Conservation (phyloP, 495 filamentous ascomycete genomes). For the Daldinia childiae region DNA sequence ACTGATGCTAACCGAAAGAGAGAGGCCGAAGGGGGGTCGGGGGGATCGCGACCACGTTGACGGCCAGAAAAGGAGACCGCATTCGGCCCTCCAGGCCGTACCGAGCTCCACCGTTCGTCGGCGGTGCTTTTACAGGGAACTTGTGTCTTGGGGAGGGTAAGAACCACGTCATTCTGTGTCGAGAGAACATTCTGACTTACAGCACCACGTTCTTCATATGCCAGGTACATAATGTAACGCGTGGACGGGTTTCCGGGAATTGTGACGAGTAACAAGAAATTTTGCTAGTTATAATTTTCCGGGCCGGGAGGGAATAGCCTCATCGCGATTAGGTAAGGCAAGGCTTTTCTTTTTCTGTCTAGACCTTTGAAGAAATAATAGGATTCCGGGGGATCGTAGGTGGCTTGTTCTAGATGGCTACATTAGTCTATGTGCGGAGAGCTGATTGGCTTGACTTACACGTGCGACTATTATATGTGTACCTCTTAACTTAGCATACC, state of each 20-base stretch:
- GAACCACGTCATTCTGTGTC: constrained; percentile 37
- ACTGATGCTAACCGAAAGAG: constrained; percentile 41
- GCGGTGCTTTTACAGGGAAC: constrained; percentile 21
- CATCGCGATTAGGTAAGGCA: constrained; percentile 6
- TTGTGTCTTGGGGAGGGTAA: constrained; percentile 12
- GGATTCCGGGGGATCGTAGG: neutral
- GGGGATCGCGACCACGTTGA: constrained; percentile 40
- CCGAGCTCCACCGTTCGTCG: constrained; percentile 43
- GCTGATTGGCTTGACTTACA: constrained; percentile 21
- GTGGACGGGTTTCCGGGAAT: constrained; percentile 35
- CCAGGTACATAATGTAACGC: constrained; percentile 43
- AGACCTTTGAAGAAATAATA: neutral
- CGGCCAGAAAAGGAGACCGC: constrained; percentile 41
- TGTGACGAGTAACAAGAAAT: constrained; percentile 31
- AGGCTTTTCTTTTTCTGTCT: neutral
- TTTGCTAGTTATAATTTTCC: constrained; percentile 4
- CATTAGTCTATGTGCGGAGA: neutral
- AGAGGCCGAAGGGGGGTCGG: constrained; percentile 26
- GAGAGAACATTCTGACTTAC: constrained; percentile 36
- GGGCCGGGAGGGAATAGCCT: constrained; percentile 12
- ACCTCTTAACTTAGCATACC: no score
- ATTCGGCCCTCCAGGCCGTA: constrained; percentile 41
- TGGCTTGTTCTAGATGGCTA: neutral
- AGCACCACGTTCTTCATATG: constrained; percentile 43
- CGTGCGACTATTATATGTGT: neutral